Evolutionary conservation across 306 rosid species (phyloP), one percentile per base, ranked within the genome.

Genomic region (Vigna nakashimae): DNA sequence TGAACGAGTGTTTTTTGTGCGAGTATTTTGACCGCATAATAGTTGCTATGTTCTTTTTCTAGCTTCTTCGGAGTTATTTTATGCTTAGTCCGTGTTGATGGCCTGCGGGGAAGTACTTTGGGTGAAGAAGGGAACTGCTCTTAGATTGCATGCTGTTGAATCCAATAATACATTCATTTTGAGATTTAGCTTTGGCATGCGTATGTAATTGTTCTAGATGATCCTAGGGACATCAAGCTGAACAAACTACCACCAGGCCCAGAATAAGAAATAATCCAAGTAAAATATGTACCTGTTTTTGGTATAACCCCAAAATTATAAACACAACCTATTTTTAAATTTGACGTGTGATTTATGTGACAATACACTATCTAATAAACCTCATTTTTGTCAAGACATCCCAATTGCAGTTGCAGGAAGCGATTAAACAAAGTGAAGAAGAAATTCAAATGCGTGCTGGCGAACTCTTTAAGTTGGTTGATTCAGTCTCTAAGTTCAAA

Each of bases 351-450:
- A 40, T 84, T 71, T 69, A 51, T n/a, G 46, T 36, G 72, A 75
- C 28, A 24, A 18, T 22, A 42, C 49, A 68, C 22, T 45, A 28
- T 59, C 83, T 75, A 55, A 62, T 79, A 32, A 63, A 32, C 78
- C 24, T 63, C 59, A 15, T 82, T 75, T 82, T 74, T 77, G 78
- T 77, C 78, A 34, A 91, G 98, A 77, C 85, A 51, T 81, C 98
- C 12, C 66, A 88, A 83, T 34, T 84, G 85, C 88, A 85, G 82
- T 88, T 89, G 85, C 84, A 87, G 84, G 96, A 91, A 84, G 84
- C 85, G 15, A 77, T 78, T 24, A 83, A 77, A 79, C 87, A 87
- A 72, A 77, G 79, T 65, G 97, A 95, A 72, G 92, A 84, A 70
- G 92, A 91, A 79, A 84, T 79, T 69, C 90, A 89, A 67, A 63